Conservation (phyloP, 2,329 filamentous ascomycete genomes). For the Aspergillus udagawae region DNA sequence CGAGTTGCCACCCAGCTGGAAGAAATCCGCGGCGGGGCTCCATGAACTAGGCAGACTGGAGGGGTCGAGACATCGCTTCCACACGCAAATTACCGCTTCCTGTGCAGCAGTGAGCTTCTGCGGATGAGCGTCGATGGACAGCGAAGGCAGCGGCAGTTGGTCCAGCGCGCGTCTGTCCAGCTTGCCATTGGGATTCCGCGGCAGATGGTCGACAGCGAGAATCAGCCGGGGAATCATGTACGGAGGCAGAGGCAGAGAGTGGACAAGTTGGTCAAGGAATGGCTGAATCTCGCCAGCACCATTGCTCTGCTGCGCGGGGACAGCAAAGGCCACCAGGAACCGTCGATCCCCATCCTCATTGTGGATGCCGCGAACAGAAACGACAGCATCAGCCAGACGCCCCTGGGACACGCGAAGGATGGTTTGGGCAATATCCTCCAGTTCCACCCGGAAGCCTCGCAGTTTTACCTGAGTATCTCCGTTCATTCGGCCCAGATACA, state of each 20-base stretch:
- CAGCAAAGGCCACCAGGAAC: not conserved
- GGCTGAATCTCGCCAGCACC: not conserved
- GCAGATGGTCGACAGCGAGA: not conserved
- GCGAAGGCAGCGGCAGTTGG: not conserved
- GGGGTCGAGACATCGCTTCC: not conserved
- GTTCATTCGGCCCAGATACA: not conserved
- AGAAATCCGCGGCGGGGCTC: constrained; percentile 13
- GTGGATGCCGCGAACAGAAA: not conserved
- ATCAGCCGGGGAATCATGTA: not conserved
- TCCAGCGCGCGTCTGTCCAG: not conserved
- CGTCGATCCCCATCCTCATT: not conserved
- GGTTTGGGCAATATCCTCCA: not conserved
- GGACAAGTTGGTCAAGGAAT: not conserved
- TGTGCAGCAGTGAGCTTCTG: not conserved
- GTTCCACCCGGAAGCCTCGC: not conserved
- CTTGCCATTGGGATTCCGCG: not conserved
- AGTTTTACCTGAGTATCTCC: not conserved
- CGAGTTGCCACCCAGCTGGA: constrained; percentile 26
- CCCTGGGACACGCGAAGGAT: not conserved
- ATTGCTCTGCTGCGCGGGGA: not conserved
- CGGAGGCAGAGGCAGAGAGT: not conserved
- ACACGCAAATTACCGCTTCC: not conserved
- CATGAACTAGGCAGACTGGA: not conserved
- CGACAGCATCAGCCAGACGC: not conserved
- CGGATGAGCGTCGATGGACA: not conserved